Percentiles rank a stretch among this genome's conserved stretches.
Conservation (phyloP, 2,329 filamentous ascomycete genomes). For the Sporothrix sp. region DNA sequence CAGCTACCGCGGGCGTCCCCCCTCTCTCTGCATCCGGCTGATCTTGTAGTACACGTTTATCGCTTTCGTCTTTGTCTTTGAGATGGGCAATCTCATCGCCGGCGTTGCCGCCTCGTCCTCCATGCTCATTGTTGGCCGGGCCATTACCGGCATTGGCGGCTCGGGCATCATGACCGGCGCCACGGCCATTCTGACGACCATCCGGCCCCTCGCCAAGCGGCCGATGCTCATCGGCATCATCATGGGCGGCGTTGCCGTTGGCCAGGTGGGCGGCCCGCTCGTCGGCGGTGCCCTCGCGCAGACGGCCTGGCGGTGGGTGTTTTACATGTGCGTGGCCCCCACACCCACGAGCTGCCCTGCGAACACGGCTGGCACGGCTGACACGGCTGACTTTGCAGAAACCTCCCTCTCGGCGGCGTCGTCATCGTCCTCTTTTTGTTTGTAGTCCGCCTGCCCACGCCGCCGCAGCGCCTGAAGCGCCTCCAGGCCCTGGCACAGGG, state of each 20-base stretch:
- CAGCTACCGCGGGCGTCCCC: no score
- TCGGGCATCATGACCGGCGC: conserved; percentile 42
- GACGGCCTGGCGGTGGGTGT: conserved; percentile 44
- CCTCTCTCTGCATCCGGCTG: no score
- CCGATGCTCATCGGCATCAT: conserved; percentile 46
- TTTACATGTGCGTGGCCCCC: conserved; percentile 31
- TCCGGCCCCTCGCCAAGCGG: conserved; percentile 44
- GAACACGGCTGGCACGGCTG: no score
- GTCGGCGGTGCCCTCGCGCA: conserved; percentile 42
- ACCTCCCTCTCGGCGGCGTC: conserved; percentile 33
- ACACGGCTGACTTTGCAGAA: conserved; percentile 25
- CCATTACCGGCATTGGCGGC: conserved; percentile 41
- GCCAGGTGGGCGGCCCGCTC: conserved; percentile 37
- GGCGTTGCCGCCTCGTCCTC: conserved; percentile 36
- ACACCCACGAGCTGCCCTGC: no score
- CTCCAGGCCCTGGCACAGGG: conserved; percentile 20
- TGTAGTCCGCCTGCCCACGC: conserved; percentile 20
- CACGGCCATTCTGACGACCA: conserved; percentile 37
- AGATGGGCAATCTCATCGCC: conserved; percentile 28
- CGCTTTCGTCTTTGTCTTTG: conserved; percentile 25
- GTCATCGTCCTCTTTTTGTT: conserved; percentile 25
- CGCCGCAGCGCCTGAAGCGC: conserved; percentile 23
- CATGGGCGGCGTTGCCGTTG: conserved; percentile 47
- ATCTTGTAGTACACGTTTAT: conserved; percentile 29
- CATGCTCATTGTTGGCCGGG: conserved; percentile 42